Conservation (phyloP, 176 grass and related monocot genomes). For the Neostapfia colusana region DNA sequence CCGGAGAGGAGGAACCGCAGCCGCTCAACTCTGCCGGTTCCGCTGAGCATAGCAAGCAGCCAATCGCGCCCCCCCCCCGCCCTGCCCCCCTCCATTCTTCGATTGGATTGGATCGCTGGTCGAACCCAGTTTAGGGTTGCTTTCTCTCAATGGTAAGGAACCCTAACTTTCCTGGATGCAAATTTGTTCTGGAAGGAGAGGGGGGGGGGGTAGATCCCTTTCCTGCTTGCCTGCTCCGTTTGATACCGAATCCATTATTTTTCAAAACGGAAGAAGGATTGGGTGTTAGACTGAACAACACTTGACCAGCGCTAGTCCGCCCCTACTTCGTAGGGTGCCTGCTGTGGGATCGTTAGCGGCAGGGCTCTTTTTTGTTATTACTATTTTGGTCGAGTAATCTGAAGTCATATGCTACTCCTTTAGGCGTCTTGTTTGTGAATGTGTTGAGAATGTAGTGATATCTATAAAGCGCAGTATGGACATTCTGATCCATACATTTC, state of each 20-base stretch:
- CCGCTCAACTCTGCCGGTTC: background rate
- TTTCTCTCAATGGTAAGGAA: constrained; percentile 2
- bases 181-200: background rate
- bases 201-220: background rate
- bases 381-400: background rate
- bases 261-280: background rate
- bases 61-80: background rate
- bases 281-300: background rate
- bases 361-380: no score
- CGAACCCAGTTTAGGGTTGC: background rate
- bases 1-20: background rate
- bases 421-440: background rate
- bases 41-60: background rate
- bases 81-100: no score
- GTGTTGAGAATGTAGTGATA: background rate
- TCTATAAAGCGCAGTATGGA: background rate
- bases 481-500: background rate
- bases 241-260: background rate
- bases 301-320: background rate
- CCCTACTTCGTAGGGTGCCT: background rate
- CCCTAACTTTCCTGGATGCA: constrained; percentile 4
- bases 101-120: background rate
- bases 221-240: background rate
- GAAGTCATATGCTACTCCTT: background rate
- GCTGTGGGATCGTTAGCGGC: background rate